Evolutionary conservation across 306 rosid genomes (phyloP), one percentile per base, ranked within the genome.

Genomic region (Trichosanthes truncata): DNA sequence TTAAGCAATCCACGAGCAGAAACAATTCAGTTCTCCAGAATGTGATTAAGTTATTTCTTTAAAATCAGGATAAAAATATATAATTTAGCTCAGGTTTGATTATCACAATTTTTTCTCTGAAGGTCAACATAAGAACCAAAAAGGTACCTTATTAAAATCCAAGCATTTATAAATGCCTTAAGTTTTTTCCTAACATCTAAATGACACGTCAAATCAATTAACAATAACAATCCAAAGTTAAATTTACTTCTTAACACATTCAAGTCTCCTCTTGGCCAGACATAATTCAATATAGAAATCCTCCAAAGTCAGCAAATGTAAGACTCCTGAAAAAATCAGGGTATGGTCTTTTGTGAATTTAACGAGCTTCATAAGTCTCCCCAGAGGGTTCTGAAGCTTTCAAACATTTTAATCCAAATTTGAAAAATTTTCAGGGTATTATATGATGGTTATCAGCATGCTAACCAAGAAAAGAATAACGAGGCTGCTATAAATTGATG

Each of bases 1-100:
- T 18, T 31, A 78, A 87, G 63, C 88, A 82, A 71, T 79, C 78
- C 43, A 40, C 46, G 3, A 1, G 14, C n/a, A n/a, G n/a, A n/a
- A n/a, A n/a, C n/a, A n/a, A n/a, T 43, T n/a, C 56, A 41, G 46
- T 38, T 21, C n/a, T 72, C 77, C 57, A 46, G 46, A 65, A 71
- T 46, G 17, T 12, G 20, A 12, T 21, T 45, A 71, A 72, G 56
- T 72, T 9, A 45, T 45, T 48, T 21, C n/a, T 72, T 45, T 25
- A 45, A 14, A 46, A 46, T 17, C 2, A 68, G 9, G 18, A 68
- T 8, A 13, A 41, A 40, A 9, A 20, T 66, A 40, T 67, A 11
- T 18, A 66, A 36, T 66, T 66, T 25, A 66, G 25, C 26, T 35
- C 48, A 18, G 15, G 74, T 49, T 66, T 66, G 29, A 35, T 26